Conservation (phyloP, 1,284 basidiomycete species). For the Cryptococcus maquisensis region DNA sequence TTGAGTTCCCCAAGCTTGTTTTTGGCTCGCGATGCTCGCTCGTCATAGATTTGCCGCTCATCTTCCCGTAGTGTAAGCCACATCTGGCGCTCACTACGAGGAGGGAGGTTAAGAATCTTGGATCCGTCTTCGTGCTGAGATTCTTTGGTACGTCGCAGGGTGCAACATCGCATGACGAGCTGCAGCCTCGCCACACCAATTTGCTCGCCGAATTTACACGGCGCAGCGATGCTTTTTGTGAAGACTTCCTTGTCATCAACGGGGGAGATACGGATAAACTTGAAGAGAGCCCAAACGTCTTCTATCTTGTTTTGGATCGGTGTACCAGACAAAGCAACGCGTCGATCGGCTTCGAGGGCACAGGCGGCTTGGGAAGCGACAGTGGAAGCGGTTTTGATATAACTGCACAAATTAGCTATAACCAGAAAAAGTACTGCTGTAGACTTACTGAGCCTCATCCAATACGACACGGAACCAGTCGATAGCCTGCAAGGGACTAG, state of each 20-base stretch:
- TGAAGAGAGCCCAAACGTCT: slow-evolving; percentile 93
- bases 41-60: slow-evolving; percentile 84
- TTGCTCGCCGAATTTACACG: slow-evolving; percentile 87
- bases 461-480: slow-evolving; percentile 98
- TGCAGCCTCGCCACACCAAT: slow-evolving; percentile 90
- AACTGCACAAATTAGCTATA: slow-evolving; percentile 54
- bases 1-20: slow-evolving; percentile 61
- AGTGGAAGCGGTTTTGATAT: slow-evolving; percentile 92
- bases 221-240: slow-evolving; percentile 87
- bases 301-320: slow-evolving; percentile 99
- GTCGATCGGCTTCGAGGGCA: slow-evolving; percentile 86
- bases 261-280: slow-evolving; percentile 87
- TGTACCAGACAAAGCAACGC: slow-evolving; percentile 91
- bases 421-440: neutral
- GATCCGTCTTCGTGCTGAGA: slow-evolving; percentile 74
- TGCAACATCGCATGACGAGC: slow-evolving; percentile 94
- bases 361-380: slow-evolving; percentile 92
- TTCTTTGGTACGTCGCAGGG: slow-evolving; percentile 93
- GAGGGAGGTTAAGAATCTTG: slow-evolving; percentile 79
- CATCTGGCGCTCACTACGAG: slow-evolving; percentile 77
- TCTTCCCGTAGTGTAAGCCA: slow-evolving; percentile 76
- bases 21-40: slow-evolving; percentile 56
- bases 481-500: slow-evolving; percentile 87
- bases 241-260: slow-evolving; percentile 90
- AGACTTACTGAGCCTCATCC: slow-evolving; percentile 91